These are phyloP conservation scores for Xylariaceae sp. DNA, from an alignment of 2,329 filamentous ascomycete genomes.

Conservation along the genomic window DNA sequence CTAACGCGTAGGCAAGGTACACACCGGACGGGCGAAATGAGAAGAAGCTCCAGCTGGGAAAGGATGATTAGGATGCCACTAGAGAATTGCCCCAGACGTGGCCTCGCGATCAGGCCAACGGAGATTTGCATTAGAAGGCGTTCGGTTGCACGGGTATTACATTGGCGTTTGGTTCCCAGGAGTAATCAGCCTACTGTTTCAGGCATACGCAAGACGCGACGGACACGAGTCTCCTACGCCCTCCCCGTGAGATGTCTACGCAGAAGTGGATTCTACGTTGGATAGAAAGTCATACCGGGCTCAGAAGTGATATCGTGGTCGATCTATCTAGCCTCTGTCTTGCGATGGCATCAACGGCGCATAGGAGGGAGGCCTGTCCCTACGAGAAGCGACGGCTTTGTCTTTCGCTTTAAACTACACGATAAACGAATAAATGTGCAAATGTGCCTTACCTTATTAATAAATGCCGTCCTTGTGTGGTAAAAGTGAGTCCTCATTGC, in stretches of 20 bases:
- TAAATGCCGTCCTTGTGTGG: background rate
- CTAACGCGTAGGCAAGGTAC: slow-evolving; percentile 41
- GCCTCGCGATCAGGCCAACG: slow-evolving; percentile 4
- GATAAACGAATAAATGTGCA: background rate
- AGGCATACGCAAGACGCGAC: background rate
- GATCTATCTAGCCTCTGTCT: background rate
- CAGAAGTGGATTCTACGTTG: background rate
- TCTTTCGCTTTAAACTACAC: background rate
- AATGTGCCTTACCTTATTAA: background rate
- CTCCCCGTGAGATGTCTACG: background rate
- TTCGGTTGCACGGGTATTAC: slow-evolving; percentile 25
- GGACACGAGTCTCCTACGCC: background rate
- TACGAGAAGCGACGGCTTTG: background rate
- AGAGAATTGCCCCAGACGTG: background rate
- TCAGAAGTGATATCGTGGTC: background rate
- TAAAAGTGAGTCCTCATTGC: background rate
- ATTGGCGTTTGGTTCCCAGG: slow-evolving; percentile 17
- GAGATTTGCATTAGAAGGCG: slow-evolving; percentile 30
- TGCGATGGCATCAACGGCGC: background rate
- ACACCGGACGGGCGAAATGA: slow-evolving; percentile 58
- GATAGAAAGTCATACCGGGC: background rate
- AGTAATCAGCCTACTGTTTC: slow-evolving; percentile 5
- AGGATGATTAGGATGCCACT: slow-evolving; percentile 15
- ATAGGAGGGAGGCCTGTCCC: background rate
- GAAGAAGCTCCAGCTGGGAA: slow-evolving; percentile 48